Evolutionary conservation across 176 grass and related monocot genomes (phyloP).

Genomic region (Oryza brachyantha): DNA sequence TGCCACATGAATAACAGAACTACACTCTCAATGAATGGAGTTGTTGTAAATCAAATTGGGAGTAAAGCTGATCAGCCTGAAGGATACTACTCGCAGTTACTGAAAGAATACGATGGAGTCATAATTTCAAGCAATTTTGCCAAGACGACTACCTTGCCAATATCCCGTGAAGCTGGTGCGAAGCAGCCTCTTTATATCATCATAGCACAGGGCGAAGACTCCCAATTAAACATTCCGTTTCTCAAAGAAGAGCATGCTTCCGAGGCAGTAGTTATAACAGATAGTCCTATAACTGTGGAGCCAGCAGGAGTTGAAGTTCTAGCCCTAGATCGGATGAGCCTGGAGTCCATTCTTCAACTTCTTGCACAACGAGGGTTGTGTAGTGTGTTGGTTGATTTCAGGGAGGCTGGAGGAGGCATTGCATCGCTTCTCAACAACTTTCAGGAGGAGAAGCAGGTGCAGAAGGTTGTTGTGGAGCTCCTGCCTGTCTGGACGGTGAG

Average conservation of each 20-base stretch:
- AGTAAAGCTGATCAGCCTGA: constrained; percentile 46
- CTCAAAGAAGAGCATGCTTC: constrained; percentile 37
- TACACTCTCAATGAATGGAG: constrained; percentile 66
- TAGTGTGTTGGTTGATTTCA: constrained; percentile 70
- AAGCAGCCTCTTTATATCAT: constrained; percentile 77
- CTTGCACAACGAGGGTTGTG: constrained; percentile 51
- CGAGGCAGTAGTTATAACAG: constrained; percentile 48
- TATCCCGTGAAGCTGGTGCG: constrained; percentile 56
- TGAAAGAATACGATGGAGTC: constrained; percentile 81
- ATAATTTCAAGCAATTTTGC: constrained; percentile 67
- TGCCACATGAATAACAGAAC: constrained; percentile 48
- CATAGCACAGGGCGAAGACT: constrained; percentile 38
- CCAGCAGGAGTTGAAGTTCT: constrained; percentile 43
- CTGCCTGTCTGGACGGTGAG: constrained; percentile 49
- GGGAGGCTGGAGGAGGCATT: constrained; percentile 38
- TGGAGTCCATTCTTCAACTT: constrained; percentile 54
- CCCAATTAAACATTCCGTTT: constrained; percentile 46
- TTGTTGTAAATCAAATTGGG: constrained; percentile 51
- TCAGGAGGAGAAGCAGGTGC: constrained; percentile 54
- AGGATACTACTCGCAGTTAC: constrained; percentile 75
- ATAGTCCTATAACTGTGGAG: constrained; percentile 48
- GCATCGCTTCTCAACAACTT: constrained; percentile 46
- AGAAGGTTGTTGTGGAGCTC: constrained; percentile 82
- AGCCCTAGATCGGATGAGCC: constrained; percentile 46
- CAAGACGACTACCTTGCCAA: constrained; percentile 41